Base-by-base conservation (phyloP, 106 monocot genomes). In the Dendrobium nobile region DNA sequence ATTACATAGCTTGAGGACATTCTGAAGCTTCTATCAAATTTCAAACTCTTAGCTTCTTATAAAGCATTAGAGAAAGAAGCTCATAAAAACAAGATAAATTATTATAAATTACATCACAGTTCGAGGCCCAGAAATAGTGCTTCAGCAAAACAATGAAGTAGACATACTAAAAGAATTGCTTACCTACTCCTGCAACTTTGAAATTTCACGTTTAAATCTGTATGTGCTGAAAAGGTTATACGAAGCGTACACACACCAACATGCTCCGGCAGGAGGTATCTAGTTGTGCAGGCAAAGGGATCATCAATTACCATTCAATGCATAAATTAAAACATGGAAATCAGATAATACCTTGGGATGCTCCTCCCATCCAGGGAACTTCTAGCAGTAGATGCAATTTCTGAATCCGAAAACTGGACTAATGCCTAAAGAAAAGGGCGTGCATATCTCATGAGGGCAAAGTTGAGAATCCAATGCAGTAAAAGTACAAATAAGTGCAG, bases 311-410 rank as follows among this genome's bases (percentile, higher is more conserved):
- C 7, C 33, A 70, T 9, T 15, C 9, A 70, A 7, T 28, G 10
- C 27, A 9, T 33, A 73, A 41, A 73, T 22, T 41, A 16, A 18
- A 73, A 5, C 37, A 73, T 73, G 10, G 15, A 73, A 73, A 41
- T 28, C 3, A 18, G 13, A 37, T 73, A 40, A 41, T 4, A 86
- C 91, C 87, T 87, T 40, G 91, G 91, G 77, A 92, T 92, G 58
- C 85, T 87, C 59, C 91, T 85, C 43, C 91, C 89, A 85, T 92
- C 91, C 19, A 92, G 70, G 20, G 91, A 80, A 83, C 82, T 79
- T 87, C 79, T 89, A 41, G 91, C 91, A 41, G 85, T 31, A 51
- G 81, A 59, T 26, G 91, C 91, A 73, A 81, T 92, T 48, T 87
- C 79, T 45, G 75, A 47, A 85, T 92, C 91, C 73, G 85, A 67